These are phyloP conservation scores for Penicillium hesseltinei DNA, from an alignment of 2,329 filamentous ascomycete genomes.

Conservation along the genomic window DNA sequence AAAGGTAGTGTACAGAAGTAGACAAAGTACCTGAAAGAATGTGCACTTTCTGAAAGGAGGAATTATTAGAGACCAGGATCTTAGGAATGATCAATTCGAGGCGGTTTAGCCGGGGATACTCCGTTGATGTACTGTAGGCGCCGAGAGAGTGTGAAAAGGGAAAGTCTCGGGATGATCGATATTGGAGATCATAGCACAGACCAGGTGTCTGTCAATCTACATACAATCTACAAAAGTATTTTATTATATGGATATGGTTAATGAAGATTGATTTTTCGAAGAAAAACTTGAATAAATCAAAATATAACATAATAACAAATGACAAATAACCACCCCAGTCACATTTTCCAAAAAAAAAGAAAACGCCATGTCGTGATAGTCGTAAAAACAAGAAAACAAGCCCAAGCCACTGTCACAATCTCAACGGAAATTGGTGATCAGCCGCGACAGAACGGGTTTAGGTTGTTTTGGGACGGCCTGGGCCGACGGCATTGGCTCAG, in stretches of 20 bases:
- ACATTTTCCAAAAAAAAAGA: neutral
- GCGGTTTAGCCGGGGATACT: neutral
- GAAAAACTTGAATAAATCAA: neutral
- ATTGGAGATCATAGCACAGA: neutral
- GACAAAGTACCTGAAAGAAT: neutral
- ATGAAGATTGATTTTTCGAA: neutral
- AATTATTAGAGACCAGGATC: neutral
- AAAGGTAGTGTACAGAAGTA: neutral
- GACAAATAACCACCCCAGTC: neutral
- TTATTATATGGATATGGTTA: neutral
- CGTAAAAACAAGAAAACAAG: conserved; percentile 10
- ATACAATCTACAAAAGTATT: neutral
- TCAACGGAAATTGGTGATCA: conserved; percentile 37
- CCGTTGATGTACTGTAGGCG: neutral
- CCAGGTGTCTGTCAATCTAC: neutral
- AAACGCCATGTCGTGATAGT: conserved; percentile 11
- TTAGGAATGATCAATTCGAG: neutral
- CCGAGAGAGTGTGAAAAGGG: neutral
- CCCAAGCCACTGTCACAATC: conserved; percentile 1
- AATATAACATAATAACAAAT: neutral
- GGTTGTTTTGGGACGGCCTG: conserved; percentile 22
- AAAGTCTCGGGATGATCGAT: conserved; percentile 1
- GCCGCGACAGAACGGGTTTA: conserved; percentile 36
- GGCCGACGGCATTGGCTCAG: conserved; percentile 18
- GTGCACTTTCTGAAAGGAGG: neutral